These are phyloP conservation scores for Stemphylium lycopersici DNA, from an alignment of 2,329 filamentous ascomycete genomes.

Conservation along the genomic window DNA sequence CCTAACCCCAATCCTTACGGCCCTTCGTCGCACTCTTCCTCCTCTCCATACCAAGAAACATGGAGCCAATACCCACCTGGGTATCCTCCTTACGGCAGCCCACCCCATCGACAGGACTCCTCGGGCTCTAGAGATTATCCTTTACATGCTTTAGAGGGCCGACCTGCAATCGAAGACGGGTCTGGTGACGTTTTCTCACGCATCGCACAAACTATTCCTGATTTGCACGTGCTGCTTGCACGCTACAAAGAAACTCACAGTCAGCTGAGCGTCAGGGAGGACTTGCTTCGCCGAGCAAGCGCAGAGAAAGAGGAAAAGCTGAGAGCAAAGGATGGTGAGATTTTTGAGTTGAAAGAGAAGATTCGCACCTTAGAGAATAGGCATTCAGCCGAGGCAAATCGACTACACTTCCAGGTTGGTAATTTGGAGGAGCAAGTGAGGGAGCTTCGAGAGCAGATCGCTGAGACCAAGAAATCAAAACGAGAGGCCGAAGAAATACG, in stretches of 20 bases:
- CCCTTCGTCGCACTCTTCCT: slow-evolving; percentile 44
- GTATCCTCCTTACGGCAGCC: slow-evolving; percentile 44
- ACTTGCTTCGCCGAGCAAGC: slow-evolving; percentile 56
- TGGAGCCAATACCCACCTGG: slow-evolving; percentile 45
- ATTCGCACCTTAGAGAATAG: slow-evolving; percentile 58
- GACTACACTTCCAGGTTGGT: slow-evolving; percentile 58
- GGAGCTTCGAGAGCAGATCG: slow-evolving; percentile 57
- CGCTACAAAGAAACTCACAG: slow-evolving; percentile 59
- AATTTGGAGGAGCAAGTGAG: slow-evolving; percentile 60
- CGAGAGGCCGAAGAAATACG: slow-evolving; percentile 43
- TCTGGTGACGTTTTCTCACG: slow-evolving; percentile 47
- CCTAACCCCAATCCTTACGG: slow-evolving; percentile 41
- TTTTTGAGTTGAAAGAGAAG: slow-evolving; percentile 58
- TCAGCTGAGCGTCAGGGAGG: slow-evolving; percentile 57
- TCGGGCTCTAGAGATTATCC: slow-evolving; percentile 44
- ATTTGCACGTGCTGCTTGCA: slow-evolving; percentile 47
- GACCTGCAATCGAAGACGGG: slow-evolving; percentile 45
- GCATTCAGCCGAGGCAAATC: slow-evolving; percentile 57
- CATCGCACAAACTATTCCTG: slow-evolving; percentile 48
- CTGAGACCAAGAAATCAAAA: slow-evolving; percentile 53
- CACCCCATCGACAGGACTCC: slow-evolving; percentile 47
- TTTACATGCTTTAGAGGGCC: slow-evolving; percentile 38
- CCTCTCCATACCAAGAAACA: slow-evolving; percentile 46
- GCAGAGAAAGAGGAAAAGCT: slow-evolving; percentile 58
- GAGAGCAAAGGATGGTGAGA: slow-evolving; percentile 60